phyloP scores from a whole-genome alignment of 2,329 filamentous ascomycete genomes.

The Pseudophaeomoniella oleicola region DNA sequence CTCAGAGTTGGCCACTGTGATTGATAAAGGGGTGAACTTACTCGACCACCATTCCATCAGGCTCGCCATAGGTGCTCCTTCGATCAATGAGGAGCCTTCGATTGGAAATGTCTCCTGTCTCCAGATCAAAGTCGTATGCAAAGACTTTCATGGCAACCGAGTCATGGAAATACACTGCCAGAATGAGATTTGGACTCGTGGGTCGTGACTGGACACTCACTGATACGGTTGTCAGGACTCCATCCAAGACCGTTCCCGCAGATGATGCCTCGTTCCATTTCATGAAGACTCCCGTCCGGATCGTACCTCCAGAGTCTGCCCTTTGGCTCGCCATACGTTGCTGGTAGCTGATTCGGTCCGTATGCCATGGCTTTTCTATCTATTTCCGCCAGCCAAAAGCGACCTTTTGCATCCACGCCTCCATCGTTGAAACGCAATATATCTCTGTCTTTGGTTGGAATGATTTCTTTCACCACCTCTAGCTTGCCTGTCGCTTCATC shows the following conservation, averaged over 20 bases:
- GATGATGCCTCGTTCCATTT: slow-evolving; percentile 19
- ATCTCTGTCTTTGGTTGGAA: slow-evolving; percentile 15
- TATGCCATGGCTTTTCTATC: slow-evolving; percentile 19
- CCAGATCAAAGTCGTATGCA: slow-evolving; percentile 20
- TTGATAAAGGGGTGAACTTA: slow-evolving; percentile 9
- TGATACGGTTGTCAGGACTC: slow-evolving; percentile 22
- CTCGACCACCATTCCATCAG: slow-evolving; percentile 25
- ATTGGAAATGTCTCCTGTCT: slow-evolving; percentile 18
- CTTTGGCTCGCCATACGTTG: slow-evolving; percentile 14
- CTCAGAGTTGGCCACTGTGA: background rate
- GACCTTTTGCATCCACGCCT: slow-evolving; percentile 18
- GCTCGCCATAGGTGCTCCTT: slow-evolving; percentile 15
- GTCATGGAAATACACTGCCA: slow-evolving; percentile 22
- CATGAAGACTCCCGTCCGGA: slow-evolving; percentile 16
- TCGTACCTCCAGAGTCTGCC: slow-evolving; percentile 13
- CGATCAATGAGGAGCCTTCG: slow-evolving; percentile 15
- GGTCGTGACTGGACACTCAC: too few species aligned
- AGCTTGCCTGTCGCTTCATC: slow-evolving; percentile 21
- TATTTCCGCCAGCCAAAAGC: slow-evolving; percentile 23
- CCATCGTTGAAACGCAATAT: slow-evolving; percentile 22
- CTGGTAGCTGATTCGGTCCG: slow-evolving; percentile 16
- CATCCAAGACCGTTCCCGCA: slow-evolving; percentile 23
- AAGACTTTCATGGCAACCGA: slow-evolving; percentile 17
- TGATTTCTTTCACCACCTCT: slow-evolving; percentile 22
- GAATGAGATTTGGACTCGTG: too few species aligned